phyloP scores from a whole-genome alignment of 139 green algal genomes.

The Astrephomene gubernaculifera region DNA sequence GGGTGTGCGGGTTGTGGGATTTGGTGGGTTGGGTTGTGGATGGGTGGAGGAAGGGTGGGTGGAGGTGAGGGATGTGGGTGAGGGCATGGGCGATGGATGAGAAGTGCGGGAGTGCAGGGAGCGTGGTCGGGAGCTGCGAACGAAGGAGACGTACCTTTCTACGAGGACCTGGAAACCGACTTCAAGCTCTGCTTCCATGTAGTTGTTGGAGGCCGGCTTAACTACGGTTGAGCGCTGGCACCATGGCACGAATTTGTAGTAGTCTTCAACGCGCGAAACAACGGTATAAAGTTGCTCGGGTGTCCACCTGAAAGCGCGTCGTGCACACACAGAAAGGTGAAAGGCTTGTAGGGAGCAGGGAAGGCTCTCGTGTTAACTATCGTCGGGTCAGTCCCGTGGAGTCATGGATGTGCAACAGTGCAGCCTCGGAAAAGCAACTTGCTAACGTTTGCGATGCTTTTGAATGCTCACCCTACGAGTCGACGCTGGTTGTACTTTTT shows the following conservation, averaged over 20 bases:
- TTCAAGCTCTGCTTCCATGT: constrained; percentile 94
- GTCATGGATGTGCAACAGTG: too few species aligned
- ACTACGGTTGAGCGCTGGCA: constrained; percentile 77
- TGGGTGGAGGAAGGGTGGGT: background rate
- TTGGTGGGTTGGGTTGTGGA: background rate
- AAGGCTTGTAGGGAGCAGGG: too few species aligned
- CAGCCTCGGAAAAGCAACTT: too few species aligned
- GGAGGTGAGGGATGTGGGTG: background rate
- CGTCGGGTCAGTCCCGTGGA: too few species aligned
- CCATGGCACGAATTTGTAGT: constrained; percentile 93
- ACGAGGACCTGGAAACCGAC: constrained; percentile 87
- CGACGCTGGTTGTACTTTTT: constrained; percentile 34
- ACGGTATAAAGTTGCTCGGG: constrained; percentile 88
- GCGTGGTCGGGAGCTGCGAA: background rate
- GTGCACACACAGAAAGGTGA: too few species aligned
- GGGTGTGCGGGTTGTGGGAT: background rate
- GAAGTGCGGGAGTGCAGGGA: background rate
- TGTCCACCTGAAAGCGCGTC: constrained; percentile 59
- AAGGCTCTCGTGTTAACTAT: too few species aligned
- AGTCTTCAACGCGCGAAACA: constrained; percentile 86
- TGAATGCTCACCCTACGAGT: constrained; percentile 23
- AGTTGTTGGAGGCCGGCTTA: constrained; percentile 29
- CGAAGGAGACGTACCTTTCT: constrained; percentile 44
- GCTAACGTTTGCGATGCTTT: too few species aligned
- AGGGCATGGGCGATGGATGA: background rate